These are phyloP conservation scores for Desmodesmus armatus DNA, from an alignment of 139 green algal species.

Conservation along the genomic window DNA sequence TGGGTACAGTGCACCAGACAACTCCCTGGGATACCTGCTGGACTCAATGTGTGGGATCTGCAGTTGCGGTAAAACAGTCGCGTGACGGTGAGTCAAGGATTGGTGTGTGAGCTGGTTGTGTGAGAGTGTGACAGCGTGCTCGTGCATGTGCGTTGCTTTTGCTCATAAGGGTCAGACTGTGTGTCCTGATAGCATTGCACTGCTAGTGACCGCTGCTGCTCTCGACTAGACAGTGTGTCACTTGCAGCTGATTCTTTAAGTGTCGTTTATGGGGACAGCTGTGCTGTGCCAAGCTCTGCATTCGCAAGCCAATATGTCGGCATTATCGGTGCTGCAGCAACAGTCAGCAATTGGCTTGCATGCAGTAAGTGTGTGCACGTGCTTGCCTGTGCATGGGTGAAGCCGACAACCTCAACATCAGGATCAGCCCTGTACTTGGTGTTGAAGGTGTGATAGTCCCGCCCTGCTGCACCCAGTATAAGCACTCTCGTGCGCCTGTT, in stretches of 20 bases:
- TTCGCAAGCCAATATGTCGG: no score
- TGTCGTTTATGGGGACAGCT: no score
- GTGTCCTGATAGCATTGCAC: neutral
- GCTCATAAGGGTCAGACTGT: neutral
- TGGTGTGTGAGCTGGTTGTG: no score
- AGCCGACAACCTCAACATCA: constrained; percentile 42
- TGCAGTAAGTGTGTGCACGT: no score
- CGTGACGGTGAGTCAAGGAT: no score
- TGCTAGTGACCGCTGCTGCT: no score
- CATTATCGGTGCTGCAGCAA: no score
- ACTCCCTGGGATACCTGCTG: constrained; percentile 41
- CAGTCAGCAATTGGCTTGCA: no score
- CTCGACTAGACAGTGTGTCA: no score
- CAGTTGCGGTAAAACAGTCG: neutral
- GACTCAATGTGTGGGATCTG: constrained; percentile 60
- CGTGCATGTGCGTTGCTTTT: neutral
- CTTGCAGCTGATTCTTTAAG: no score
- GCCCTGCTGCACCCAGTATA: constrained; percentile 30
- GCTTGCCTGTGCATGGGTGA: constrained; percentile 65
- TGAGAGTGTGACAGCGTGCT: no score
- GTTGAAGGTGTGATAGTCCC: constrained; percentile 65
- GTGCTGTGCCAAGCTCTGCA: no score
- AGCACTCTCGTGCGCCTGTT: neutral
- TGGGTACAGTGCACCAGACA: constrained; percentile 48
- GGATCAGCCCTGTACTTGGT: constrained; percentile 34